phyloP scores from a whole-genome alignment of 2,329 filamentous ascomycete genomes.

The Paraconiothyrium brasiliense region DNA sequence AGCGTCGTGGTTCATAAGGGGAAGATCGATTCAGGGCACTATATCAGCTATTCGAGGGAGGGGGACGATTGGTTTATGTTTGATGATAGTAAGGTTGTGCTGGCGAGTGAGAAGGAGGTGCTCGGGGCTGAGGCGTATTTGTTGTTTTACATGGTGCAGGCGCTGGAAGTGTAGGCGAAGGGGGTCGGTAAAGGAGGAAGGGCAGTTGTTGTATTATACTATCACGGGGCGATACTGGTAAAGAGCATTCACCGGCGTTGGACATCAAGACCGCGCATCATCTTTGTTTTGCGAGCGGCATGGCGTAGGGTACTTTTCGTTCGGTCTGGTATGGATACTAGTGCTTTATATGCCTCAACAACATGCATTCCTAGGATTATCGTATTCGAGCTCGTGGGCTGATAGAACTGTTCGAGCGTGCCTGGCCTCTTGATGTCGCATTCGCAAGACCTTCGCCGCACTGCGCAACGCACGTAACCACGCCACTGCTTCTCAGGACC shows the following conservation, averaged over 20 bases:
- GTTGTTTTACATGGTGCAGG: constrained; percentile 74
- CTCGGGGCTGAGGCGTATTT: constrained; percentile 87
- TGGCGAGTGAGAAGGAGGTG: constrained; percentile 85
- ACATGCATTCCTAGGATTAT: no score
- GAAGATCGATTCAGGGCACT: constrained; percentile 91
- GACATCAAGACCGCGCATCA: background rate
- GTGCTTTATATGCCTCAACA: no score
- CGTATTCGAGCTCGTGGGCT: no score
- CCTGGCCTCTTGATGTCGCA: no score
- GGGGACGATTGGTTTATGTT: constrained; percentile 93
- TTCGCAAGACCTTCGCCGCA: no score
- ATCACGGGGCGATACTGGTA: background rate
- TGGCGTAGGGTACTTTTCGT: no score
- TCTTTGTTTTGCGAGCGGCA: background rate
- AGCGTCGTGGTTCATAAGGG: constrained; percentile 94
- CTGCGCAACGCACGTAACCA: no score
- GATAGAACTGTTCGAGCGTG: no score
- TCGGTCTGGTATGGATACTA: no score
- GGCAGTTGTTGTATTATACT: background rate
- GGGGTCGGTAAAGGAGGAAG: background rate
- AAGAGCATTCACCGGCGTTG: background rate
- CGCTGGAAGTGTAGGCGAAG: constrained; percentile 37
- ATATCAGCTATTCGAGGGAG: constrained; percentile 86
- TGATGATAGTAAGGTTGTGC: constrained; percentile 91
- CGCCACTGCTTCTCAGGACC: background rate